phyloP scores from a whole-genome alignment of 352 stramenopile species.

The Globisporangium cystogenes region DNA sequence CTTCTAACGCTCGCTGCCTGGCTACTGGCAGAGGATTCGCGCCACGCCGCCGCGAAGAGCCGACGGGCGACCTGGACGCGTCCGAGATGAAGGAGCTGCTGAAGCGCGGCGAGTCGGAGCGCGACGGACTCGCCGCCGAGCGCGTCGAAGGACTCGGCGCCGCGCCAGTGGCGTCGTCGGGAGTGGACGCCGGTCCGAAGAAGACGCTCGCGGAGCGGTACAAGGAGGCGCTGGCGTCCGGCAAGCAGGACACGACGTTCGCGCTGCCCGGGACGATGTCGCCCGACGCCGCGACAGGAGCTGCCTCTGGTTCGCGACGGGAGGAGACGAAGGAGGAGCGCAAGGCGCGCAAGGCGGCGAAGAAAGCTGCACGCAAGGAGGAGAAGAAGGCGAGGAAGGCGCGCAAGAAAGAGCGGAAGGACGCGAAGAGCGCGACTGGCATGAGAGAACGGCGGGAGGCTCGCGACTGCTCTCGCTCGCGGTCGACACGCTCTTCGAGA shows the following conservation, averaged over 20 bases:
- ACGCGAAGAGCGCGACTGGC: background rate
- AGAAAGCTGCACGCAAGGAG: constrained; percentile 46
- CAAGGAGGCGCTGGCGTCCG: constrained; percentile 48
- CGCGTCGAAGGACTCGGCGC: constrained; percentile 85
- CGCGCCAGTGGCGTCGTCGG: constrained; percentile 38
- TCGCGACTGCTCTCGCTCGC: background rate
- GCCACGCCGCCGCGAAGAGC: constrained; percentile 38
- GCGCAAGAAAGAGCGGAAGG: constrained; percentile 36
- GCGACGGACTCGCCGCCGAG: constrained; percentile 63
- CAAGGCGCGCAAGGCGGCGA: constrained; percentile 41
- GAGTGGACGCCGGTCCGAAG: constrained; percentile 41
- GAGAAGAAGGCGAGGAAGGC: constrained; percentile 68
- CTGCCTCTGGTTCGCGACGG: background rate
- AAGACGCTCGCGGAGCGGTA: constrained; percentile 73
- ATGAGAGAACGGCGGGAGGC: background rate
- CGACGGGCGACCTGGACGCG: constrained; percentile 48
- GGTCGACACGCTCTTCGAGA: background rate
- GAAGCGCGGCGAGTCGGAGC: constrained; percentile 64
- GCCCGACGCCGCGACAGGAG: background rate
- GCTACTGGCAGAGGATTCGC: constrained; percentile 45
- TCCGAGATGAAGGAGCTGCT: constrained; percentile 86
- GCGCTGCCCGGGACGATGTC: constrained; percentile 40
- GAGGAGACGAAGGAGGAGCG: constrained; percentile 23
- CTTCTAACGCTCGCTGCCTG: no score
- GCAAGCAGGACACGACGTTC: constrained; percentile 55